Conservation (phyloP, 129 eudicot species). For the Deinandra increscens region DNA sequence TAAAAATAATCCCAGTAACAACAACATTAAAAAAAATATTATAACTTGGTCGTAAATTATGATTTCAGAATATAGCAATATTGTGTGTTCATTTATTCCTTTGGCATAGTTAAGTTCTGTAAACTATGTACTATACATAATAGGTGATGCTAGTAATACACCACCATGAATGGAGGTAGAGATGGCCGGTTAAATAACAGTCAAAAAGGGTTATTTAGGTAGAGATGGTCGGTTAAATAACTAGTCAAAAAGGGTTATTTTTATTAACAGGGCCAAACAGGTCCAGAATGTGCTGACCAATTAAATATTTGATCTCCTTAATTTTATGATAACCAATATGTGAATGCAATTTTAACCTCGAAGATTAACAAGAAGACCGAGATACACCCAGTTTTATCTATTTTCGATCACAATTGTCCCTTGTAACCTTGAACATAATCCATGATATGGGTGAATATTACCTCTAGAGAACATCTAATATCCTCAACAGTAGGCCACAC, state of each 20-base stretch:
- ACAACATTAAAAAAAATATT: conserved; percentile 10
- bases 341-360: background rate
- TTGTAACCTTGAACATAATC: background rate
- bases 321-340: background rate
- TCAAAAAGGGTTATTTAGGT: background rate
- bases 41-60: too few species aligned
- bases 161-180: background rate
- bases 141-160: background rate
- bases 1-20: conserved; percentile 1
- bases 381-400: background rate
- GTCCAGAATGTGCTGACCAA: background rate
- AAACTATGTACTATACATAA: conserved; percentile 1
- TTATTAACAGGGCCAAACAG: background rate
- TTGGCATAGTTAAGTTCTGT: background rate
- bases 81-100: background rate
- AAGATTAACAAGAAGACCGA: background rate
- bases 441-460: conserved; percentile 28
- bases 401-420: background rate
- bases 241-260: background rate
- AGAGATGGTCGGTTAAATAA: background rate
- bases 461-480: conserved; percentile 96
- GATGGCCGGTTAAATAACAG: background rate
- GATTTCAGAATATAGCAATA: too few species aligned
- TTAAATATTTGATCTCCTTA: background rate
- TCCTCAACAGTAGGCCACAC: conserved; percentile 97